These are phyloP conservation scores for Juglanconis oblonga DNA, from an alignment of 2,329 filamentous ascomycete genomes.

Conservation along the genomic window DNA sequence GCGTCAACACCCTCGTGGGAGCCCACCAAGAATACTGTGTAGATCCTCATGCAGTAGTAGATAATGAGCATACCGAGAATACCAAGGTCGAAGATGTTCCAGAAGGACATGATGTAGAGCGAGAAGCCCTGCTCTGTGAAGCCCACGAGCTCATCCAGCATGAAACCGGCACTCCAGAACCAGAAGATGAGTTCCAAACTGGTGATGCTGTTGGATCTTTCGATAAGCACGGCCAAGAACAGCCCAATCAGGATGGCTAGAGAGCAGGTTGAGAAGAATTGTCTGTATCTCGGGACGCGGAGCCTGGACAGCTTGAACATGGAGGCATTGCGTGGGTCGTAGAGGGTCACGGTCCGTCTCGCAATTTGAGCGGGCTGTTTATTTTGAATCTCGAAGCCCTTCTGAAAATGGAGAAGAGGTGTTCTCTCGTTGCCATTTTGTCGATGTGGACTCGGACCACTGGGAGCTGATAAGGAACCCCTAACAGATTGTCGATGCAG, in stretches of 20 bases:
- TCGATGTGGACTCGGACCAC: conserved; percentile 27
- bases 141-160: conserved; percentile 92
- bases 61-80: conserved; percentile 81
- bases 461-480: conserved; percentile 6
- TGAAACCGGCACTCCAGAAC: conserved; percentile 97
- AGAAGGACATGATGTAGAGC: conserved; percentile 95
- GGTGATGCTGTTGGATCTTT: conserved; percentile 77
- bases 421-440: conserved; percentile 40
- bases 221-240: conserved; percentile 76
- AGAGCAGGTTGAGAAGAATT: conserved; percentile 84
- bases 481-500: conserved; percentile 62
- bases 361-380: conserved; percentile 33
- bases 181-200: conserved; percentile 86
- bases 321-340: conserved; percentile 87
- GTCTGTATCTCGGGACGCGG: conserved; percentile 86
- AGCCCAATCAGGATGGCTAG: conserved; percentile 80
- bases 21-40: conserved; percentile 80
- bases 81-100: conserved; percentile 92
- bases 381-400: conserved; percentile 28
- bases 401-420: conserved; percentile 45
- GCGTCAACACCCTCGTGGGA: conserved; percentile 74
- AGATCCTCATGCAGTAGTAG: conserved; percentile 87
- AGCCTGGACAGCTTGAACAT: conserved; percentile 88
- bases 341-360: conserved; percentile 77
- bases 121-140: conserved; percentile 97